Evolutionary conservation across 2,329 filamentous ascomycete genomes (phyloP), one percentile per base, ranked within the genome.

Genomic region (Botrytis porri): DNA sequence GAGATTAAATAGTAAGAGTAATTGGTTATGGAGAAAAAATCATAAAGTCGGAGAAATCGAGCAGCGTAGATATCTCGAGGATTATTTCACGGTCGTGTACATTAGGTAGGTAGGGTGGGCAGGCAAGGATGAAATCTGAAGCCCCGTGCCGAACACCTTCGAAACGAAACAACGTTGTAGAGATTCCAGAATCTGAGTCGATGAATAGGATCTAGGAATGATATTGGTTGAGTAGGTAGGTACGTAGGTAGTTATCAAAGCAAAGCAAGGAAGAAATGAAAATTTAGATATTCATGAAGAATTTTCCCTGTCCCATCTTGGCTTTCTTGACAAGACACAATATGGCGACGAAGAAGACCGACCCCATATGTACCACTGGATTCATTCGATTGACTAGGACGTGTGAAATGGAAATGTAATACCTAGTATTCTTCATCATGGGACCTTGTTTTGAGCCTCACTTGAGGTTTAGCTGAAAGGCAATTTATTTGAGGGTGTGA

Each of bases 401-500:
- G 37, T 54, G 64, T 66, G 64, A 29, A 39, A 10, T 39, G 22
- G 18, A 66, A 1, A 22, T 18, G 25, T 29, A n/a, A 66, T 66
- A 64, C 45, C 64, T 39, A 39, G 64, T 39, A 66, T 66, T 54
- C 22, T 45, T 35, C 45, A 51, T 66, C 64, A 66, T 54, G 29
- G 20, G 64, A 66, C 64, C 45, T 39, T 9, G 35, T 39, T 54
- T 66, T 39, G 64, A 66, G 45, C 64, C 64, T 54, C 64, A 66
- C 64, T 54, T 54, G 45, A 51, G 45, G 64, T 39, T 54, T 35
- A 54, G 64, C 64, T 66, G 64, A 66, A 66, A 43, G 32, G 32
- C 54, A 29, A 7, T 14, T 67, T 67, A 5, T 41, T 10, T 41
- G 61, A 64, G 29, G 6, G 9, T 32, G 32, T 18, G n/a, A 14